Base-by-base conservation (phyloP, 805 yeast species). In the Lipomyces starkeyi region DNA sequence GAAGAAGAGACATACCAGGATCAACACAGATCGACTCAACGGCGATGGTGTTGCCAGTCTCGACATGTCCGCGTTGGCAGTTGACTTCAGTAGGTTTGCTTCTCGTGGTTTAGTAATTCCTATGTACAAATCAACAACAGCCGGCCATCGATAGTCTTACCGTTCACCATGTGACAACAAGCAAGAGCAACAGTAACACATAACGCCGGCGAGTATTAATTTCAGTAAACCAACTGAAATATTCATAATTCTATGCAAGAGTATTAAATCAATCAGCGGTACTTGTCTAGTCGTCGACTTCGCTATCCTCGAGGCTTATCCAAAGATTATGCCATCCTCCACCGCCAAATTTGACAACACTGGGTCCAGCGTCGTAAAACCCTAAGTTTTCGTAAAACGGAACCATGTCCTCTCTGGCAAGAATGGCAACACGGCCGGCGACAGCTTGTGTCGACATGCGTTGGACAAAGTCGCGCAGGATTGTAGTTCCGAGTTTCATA, bases 381-480 rank as follows among this genome's bases (percentile, higher is more conserved):
- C 97, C 98, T 52, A 92, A 83, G 73, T 89, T 86, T 74, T 87
- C 88, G 80, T 94, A 94, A 78, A 93, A 93, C 25, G 90, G 88
- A 22, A 88, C 80, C 74, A 92, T 82, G 29, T 83, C 81, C 59
- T 86, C 84, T 75, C 91, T 92, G 37, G 93, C 91, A 68, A 94
- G 84, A 37, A 73, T 43, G 6, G 88, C 85, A 61, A 94, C 87
- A 74, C 87, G 85, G 73, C 88, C 91, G 58, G 95, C 97, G 69
- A 92, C 88, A 73, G 88, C 91, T 77, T 93, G 97, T 77, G 92
- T 92, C 60, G 91, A 86, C 78, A 94, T 81, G 76, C 94, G 91
- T 78, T 95, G 98, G 69, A 93, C 85, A 80, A 91, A 95, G 79
- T 94, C 99, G 73, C 90, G 92, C 74, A 94, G 79, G 75, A 94